These are phyloP conservation scores for Elymus sibiricus DNA, from an alignment of 176 grass and related monocot genomes.

Conservation along the genomic window DNA sequence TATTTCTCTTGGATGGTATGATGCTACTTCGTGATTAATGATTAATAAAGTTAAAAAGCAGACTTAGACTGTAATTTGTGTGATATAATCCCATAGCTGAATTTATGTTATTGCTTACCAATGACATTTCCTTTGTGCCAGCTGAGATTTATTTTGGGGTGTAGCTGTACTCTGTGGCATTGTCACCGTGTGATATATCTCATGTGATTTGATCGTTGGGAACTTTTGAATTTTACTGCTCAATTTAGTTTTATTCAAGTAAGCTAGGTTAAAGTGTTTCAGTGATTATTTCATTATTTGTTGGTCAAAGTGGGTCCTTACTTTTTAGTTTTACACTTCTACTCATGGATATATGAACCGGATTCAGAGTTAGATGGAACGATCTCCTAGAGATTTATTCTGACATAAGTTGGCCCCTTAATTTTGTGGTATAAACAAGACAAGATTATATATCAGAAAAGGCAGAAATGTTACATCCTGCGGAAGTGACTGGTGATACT, in stretches of 20 bases:
- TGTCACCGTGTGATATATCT: background rate
- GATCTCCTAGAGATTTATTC: background rate
- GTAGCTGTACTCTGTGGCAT: background rate
- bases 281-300: background rate
- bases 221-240: background rate
- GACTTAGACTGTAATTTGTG: background rate
- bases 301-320: background rate
- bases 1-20: background rate
- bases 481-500: background rate
- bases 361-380: background rate
- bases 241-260: slow-evolving; percentile 1
- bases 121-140: background rate
- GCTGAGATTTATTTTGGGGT: background rate
- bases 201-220: background rate
- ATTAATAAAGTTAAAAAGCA: background rate
- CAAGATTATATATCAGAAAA: background rate
- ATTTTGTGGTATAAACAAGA: slow-evolving; percentile 8
- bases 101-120: background rate
- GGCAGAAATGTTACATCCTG: background rate
- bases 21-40: background rate
- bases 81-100: background rate
- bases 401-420: background rate
- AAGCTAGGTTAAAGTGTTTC: background rate
- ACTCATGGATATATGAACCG: background rate
- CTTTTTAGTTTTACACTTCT: background rate